Percentiles rank a stretch among this genome's conserved stretches.
These are phyloP conservation scores for Tulasnella sp. DNA, from an alignment of 768 basidiomycete species.

Conservation along the genomic window DNA sequence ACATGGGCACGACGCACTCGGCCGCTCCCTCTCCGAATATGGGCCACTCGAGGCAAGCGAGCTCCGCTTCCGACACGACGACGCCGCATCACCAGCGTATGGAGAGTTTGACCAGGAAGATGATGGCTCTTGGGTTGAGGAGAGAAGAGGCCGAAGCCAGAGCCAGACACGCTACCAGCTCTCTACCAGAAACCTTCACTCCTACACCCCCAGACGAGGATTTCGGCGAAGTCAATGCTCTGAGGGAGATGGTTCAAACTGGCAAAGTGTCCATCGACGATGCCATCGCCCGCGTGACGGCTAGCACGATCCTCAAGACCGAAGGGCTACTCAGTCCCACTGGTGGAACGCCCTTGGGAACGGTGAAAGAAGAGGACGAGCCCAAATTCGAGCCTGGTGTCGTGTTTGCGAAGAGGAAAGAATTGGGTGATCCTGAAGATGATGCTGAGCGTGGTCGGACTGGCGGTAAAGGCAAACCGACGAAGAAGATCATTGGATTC, in stretches of 20 bases:
- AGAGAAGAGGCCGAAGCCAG: slow-evolving; percentile 58
- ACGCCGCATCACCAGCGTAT: slow-evolving; percentile 85
- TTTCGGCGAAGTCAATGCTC: slow-evolving; percentile 29
- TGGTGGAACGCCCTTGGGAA: slow-evolving; percentile 16
- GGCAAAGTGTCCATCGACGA: slow-evolving; percentile 35
- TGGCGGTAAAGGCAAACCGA: slow-evolving; percentile 23
- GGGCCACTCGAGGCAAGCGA: slow-evolving; percentile 13
- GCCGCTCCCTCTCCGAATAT: not conserved
- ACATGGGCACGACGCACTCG: not conserved
- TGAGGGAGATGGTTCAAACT: slow-evolving; percentile 31
- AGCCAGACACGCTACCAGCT: slow-evolving; percentile 18
- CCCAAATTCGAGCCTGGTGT: slow-evolving; percentile 14
- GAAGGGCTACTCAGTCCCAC: not conserved
- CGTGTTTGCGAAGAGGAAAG: not conserved
- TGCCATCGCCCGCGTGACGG: slow-evolving; percentile 30
- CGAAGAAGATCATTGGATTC: slow-evolving; percentile 33
- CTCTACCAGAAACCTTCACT: slow-evolving; percentile 35
- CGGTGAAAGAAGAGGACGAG: slow-evolving; percentile 20
- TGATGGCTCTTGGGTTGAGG: slow-evolving; percentile 94
- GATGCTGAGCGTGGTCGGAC: slow-evolving; percentile 12
- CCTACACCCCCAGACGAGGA: slow-evolving; percentile 30
- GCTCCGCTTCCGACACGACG: not conserved
- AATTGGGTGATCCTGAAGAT: not conserved
- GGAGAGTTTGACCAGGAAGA: slow-evolving; percentile 97
- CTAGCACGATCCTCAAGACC: not conserved